These are phyloP conservation scores for Leptographium flavum DNA, from an alignment of 2,329 filamentous ascomycete species.

Conservation along the genomic window DNA sequence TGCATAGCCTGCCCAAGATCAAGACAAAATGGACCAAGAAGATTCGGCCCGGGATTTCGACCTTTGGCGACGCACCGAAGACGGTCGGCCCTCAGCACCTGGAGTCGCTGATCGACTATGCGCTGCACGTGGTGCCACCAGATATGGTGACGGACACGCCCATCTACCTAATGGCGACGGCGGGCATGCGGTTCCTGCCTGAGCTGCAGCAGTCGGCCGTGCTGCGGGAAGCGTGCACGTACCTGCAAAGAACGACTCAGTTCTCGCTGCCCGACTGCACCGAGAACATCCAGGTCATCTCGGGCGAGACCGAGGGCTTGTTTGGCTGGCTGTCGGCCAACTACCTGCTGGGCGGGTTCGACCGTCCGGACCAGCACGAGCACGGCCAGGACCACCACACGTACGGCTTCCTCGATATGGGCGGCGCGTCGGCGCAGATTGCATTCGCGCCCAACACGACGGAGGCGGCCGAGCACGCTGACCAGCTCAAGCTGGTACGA, in stretches of 20 bases:
- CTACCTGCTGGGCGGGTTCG: conserved; percentile 84
- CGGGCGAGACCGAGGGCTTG: conserved; percentile 86
- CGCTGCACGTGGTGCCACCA: conserved; percentile 60
- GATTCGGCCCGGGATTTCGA: conserved; percentile 83
- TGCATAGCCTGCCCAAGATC: conserved; percentile 62
- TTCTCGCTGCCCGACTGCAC: conserved; percentile 86
- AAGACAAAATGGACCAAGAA: conserved; percentile 87
- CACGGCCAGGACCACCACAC: conserved; percentile 86
- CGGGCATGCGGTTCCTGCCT: conserved; percentile 80
- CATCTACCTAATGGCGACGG: conserved; percentile 88
- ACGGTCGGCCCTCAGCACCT: conserved; percentile 73
- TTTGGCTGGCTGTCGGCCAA: conserved; percentile 98
- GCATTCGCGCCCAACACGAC: conserved; percentile 92
- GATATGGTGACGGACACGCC: conserved; percentile 72
- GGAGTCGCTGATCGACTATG: conserved; percentile 65
- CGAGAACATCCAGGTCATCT: conserved; percentile 83
- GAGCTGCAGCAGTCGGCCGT: conserved; percentile 57
- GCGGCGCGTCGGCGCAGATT: conserved; percentile 92
- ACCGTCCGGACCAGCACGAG: conserved; percentile 56
- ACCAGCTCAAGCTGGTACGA: conserved; percentile 77
- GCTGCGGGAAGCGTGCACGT: conserved; percentile 67
- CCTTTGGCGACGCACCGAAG: conserved; percentile 65
- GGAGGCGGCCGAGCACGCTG: conserved; percentile 75
- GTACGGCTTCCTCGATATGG: conserved; percentile 97
- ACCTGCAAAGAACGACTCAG: conserved; percentile 58